These are phyloP conservation scores for Flaveria sonorensis DNA, from an alignment of 129 eudicot genomes.

Conservation along the genomic window DNA sequence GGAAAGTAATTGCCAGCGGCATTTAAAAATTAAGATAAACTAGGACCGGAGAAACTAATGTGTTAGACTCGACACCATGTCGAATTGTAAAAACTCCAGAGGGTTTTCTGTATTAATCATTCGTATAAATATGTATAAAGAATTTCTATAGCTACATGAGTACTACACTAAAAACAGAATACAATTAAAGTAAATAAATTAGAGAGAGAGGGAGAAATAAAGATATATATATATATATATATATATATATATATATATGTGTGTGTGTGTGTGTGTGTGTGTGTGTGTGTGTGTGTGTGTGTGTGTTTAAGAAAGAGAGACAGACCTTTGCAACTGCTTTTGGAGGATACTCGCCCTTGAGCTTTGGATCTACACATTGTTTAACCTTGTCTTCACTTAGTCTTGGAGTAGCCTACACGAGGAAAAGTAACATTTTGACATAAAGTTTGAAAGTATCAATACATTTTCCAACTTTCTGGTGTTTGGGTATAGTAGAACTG, in stretches of 20 bases:
- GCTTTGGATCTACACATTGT: constrained; percentile 88
- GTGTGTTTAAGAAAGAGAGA: constrained; percentile 11
- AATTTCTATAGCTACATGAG: background rate
- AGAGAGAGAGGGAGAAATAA: no score
- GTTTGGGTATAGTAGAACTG: background rate
- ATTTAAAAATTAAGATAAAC: no score
- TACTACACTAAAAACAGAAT: background rate
- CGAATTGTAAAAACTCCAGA: background rate
- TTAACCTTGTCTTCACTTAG: constrained; percentile 91
- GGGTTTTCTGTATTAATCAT: no score
- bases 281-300: no score
- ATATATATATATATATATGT: no score
- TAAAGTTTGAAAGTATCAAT: background rate
- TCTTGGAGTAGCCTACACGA: constrained; percentile 80
- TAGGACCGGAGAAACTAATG: background rate
- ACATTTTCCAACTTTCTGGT: background rate
- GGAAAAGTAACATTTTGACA: constrained; percentile 8
- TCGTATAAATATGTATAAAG: background rate
- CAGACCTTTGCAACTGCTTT: constrained; percentile 89
- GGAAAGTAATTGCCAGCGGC: no score
- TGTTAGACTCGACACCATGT: background rate
- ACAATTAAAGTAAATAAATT: background rate
- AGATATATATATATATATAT: no score
- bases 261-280: no score
- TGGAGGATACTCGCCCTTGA: constrained; percentile 72